Conservation (phyloP, 805 yeast genomes). For the Millerozyma acaciae region DNA sequence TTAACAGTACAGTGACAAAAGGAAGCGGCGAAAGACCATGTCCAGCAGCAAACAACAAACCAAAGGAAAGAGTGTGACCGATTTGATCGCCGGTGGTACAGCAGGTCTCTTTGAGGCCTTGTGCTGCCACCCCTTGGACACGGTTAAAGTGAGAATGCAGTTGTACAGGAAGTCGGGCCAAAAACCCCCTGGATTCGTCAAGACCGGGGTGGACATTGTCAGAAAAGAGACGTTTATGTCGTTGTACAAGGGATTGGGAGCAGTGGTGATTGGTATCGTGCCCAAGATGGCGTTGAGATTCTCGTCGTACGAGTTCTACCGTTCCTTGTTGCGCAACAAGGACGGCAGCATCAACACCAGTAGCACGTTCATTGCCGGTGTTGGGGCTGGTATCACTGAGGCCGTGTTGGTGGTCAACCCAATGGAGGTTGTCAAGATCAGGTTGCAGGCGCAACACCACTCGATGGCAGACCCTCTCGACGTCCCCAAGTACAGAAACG, state of each 20-base stretch:
- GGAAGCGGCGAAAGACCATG: too few relatives aligned
- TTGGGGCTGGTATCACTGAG: constrained; percentile 95
- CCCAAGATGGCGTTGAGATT: constrained; percentile 98
- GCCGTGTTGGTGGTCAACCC: constrained; percentile 94
- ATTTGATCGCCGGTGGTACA: constrained; percentile 88
- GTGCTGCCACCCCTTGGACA: constrained; percentile 96
- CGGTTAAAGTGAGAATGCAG: constrained; percentile 97
- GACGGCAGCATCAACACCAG: constrained; percentile 68
- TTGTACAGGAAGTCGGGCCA: constrained; percentile 67
- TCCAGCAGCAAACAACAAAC: constrained; percentile 19
- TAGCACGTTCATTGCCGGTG: constrained; percentile 85
- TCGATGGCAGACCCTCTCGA: constrained; percentile 80
- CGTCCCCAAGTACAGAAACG: constrained; percentile 84
- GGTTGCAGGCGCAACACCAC: constrained; percentile 93
- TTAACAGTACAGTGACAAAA: too few relatives aligned
- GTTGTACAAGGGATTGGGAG: constrained; percentile 92
- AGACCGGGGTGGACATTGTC: constrained; percentile 76
- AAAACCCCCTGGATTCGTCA: constrained; percentile 81
- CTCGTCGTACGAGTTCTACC: constrained; percentile 87
- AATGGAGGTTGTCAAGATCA: constrained; percentile 94
- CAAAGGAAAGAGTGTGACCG: constrained; percentile 48
- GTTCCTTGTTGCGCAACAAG: constrained; percentile 59
- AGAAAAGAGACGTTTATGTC: constrained; percentile 80
- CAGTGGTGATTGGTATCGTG: constrained; percentile 94
- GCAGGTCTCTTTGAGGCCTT: constrained; percentile 98